Conservation (phyloP, 495 filamentous ascomycete species). For the Neurospora tetrasperma region DNA sequence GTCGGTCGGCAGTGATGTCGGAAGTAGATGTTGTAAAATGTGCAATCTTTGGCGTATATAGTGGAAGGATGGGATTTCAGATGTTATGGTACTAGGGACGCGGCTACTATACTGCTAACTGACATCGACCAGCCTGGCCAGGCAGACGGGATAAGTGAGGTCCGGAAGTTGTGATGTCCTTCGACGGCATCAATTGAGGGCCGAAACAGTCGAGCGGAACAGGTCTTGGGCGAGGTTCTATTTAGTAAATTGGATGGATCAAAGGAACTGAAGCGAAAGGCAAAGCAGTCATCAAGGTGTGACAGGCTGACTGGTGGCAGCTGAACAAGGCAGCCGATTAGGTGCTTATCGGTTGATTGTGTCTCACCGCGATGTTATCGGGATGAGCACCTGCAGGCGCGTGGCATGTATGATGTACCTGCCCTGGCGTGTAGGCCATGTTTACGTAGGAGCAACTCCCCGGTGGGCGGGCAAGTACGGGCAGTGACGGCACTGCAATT, state of each 20-base stretch:
- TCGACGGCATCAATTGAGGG: neutral
- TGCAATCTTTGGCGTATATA: neutral
- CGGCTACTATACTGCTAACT: neutral
- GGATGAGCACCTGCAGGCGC: neutral
- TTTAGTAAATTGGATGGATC: neutral
- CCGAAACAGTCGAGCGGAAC: neutral
- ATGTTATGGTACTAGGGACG: neutral
- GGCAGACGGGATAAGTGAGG: neutral
- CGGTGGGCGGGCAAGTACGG: neutral
- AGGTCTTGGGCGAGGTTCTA: neutral
- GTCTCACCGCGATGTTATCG: neutral
- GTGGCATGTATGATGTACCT: neutral
- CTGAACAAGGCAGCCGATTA: neutral
- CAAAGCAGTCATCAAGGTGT: slow-evolving; percentile 1
- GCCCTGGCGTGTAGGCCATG: neutral
- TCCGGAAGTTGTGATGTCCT: neutral
- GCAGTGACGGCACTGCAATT: neutral
- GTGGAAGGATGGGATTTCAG: neutral
- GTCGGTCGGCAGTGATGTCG: neutral
- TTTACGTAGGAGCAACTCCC: neutral
- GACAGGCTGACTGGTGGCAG: neutral
- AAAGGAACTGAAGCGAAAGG: neutral
- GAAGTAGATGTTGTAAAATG: neutral
- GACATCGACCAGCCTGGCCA: neutral
- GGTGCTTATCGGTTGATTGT: neutral